Evolutionary conservation across 305 asterid genomes (phyloP), one percentile per base, ranked within the genome.

Genomic region (Striga hermonthica): DNA sequence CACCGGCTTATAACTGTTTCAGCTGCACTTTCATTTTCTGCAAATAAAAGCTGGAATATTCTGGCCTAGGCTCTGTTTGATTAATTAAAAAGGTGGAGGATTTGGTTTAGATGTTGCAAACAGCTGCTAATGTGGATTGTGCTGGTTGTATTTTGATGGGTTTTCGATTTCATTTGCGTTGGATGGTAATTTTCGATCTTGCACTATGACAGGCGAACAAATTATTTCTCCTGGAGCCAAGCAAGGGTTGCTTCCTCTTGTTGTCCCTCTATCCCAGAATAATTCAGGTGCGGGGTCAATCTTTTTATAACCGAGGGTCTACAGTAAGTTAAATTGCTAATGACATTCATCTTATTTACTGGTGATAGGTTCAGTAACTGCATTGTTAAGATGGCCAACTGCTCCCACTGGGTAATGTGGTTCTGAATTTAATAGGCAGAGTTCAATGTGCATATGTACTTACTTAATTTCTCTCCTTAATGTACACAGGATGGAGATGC

Each of bases 361-460:
- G 65, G 65, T 72, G 81, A 49, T 74, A 92, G 99, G 96, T 75
- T 83, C 96, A 59, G 50, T 88, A 60, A 88, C 95, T 66, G 97
- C 97, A 15, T 75, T 93, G 80, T 71, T 93, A 71, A 85, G 99
- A 31, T 93, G 99, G 99, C 99, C 99, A 71, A 93, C 99, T 77
- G 95, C 99, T 69, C 99, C 97, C 37, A 50, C 82, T 73, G 91
- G 99, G 97, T 92, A 86, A 82, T 65, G 63, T 53, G 67, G 65
- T 31, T 75, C 62, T 55, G 44, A 40, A 53, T 72, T 63, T 61
- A 64, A 61, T 64, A 72, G 38, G 38, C 45, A 66, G 49, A 40
- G 39, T 62, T 64, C 6, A 13, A 47, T 40, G 38, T 59, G 57
- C 38, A 57, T 62, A 65, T 62, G 62, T 65, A 65, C 52, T 65